These are phyloP conservation scores for Mycosphaerella sp. DNA, from an alignment of 2,329 filamentous ascomycete species.

Conservation along the genomic window DNA sequence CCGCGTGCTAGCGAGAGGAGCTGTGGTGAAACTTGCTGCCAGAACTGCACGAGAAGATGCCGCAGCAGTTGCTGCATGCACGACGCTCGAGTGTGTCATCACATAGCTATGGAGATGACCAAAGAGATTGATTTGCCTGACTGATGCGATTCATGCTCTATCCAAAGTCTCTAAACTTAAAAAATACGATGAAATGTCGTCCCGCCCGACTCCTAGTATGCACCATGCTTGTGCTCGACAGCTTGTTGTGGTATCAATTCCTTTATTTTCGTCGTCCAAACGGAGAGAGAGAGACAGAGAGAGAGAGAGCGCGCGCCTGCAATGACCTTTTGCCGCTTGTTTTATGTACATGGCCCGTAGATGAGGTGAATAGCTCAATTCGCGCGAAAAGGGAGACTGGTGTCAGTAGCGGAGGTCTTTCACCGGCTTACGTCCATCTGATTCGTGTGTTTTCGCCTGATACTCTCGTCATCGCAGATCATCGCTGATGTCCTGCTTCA, in stretches of 20 bases:
- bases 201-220: conserved; percentile 1
- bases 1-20: too few relatives aligned
- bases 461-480: conserved; percentile 16
- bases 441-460: not conserved
- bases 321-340: not conserved
- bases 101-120: too few relatives aligned
- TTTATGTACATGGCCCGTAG: conserved; percentile 6
- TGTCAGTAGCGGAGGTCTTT: not conserved
- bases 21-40: too few relatives aligned
- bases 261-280: not conserved
- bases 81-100: too few relatives aligned
- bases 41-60: too few relatives aligned
- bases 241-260: conserved; percentile 9
- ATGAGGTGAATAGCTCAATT: not conserved
- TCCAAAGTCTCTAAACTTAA: conserved; percentile 1
- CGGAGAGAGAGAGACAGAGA: too few relatives aligned
- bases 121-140: too few relatives aligned
- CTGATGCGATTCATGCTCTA: conserved; percentile 2
- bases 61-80: too few relatives aligned
- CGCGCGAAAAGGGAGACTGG: conserved; percentile 2
- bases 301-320: too few relatives aligned
- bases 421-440: conserved; percentile 1
- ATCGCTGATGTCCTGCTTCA: conserved; percentile 15
- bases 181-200: not conserved
- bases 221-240: conserved; percentile 6